A percentile compares a stretch with the other conserved stretches of the same genome.
Evolutionary conservation across 352 stramenopile species (phyloP).

Genomic region (Aphanomyces cochlioides): DNA sequence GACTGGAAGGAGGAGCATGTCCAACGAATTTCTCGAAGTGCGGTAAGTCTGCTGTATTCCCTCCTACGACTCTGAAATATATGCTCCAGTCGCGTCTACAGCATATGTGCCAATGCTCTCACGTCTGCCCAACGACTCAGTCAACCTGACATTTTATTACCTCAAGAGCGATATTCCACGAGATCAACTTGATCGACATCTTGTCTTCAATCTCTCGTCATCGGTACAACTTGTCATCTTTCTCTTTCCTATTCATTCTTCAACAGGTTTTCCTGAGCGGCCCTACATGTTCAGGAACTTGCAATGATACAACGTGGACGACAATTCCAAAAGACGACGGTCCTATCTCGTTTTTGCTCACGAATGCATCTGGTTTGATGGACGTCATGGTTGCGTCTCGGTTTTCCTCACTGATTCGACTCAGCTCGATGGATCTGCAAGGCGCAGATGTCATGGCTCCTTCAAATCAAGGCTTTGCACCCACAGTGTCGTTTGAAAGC

Average conservation of each 20-base stretch:
- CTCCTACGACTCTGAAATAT: not conserved
- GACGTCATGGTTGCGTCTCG: too few species aligned
- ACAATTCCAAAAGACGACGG: not conserved
- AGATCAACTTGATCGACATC: not conserved
- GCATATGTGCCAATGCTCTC: not conserved
- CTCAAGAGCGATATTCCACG: not conserved
- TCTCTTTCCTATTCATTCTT: not conserved
- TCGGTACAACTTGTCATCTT: not conserved
- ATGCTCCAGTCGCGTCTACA: not conserved
- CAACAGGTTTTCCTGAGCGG: not conserved
- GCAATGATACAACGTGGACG: not conserved
- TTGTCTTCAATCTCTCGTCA: not conserved
- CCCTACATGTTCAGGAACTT: not conserved
- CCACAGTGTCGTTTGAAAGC: constrained; percentile 5
- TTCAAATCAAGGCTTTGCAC: not conserved
- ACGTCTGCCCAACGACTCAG: not conserved
- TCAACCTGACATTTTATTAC: constrained; percentile 6
- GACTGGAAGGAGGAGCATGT: not conserved
- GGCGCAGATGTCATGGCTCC: not conserved
- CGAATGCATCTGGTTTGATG: not conserved
- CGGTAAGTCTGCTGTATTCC: not conserved
- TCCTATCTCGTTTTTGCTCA: not conserved
- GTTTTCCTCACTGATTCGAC: not conserved
- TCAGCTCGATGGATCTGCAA: not conserved
- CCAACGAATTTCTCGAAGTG: not conserved